Evolutionary conservation across 176 grass and related monocot genomes (phyloP), one percentile per base, ranked within the genome.

Genomic region (Oryza officinalis): DNA sequence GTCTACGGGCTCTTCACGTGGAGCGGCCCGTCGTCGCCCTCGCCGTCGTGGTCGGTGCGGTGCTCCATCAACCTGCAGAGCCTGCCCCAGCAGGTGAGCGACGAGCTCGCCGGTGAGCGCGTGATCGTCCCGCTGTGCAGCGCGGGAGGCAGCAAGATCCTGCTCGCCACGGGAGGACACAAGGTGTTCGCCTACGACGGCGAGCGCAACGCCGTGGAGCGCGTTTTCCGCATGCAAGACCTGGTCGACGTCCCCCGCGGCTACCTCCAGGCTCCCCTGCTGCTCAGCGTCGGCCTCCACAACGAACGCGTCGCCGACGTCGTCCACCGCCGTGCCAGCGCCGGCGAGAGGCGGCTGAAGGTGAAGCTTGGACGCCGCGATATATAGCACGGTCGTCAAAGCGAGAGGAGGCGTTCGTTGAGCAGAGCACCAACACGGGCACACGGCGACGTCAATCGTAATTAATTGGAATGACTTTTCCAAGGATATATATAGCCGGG

Each of bases 131-230:
- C 72, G 45, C 72, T 74, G 0, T 50, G 72, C 72, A 74, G 45
- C 4, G 41, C 69, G 22, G 38, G 22, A 11, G 2, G 3, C 6
- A 37, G 7, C 68, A 44, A 65, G 38, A 22, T 75, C 60, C 38
- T 78, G 76, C 76, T 78, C 60, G 76, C 76, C 26, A 78, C 76
- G 25, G 40, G 76, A 7, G 25, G 76, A 1, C 76, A 65, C 76
- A 78, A 65, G 60, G 76, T 78, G 38, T 72, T 27, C 41, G 40
- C 6, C 14, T 78, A 65, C 60, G 38, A 78, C 76, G 2, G 25
- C 4, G 60, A 30, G 76, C 23, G 25, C 26, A 17, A 28, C 60
- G 43, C 9, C 25, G 76, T 64, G 8, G 60, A 8, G 25, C 38
- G 64, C 25, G 76, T 78, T 37, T 78, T 78, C 60, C 40, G 25